phyloP scores from a whole-genome alignment of 306 rosid species.

The Fragaria ananassa region DNA sequence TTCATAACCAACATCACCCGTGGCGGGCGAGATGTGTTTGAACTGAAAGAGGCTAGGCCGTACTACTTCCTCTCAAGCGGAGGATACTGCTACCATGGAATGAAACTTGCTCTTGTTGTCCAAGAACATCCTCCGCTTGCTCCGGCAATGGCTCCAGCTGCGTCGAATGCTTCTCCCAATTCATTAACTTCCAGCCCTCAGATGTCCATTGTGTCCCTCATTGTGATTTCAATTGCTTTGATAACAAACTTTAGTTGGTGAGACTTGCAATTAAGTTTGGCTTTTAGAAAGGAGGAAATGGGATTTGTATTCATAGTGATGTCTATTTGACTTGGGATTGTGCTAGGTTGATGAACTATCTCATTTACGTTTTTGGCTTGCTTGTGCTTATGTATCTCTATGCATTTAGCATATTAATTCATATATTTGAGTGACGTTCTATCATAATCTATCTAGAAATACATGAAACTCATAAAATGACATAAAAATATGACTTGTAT shows the following conservation, averaged over 20 bases:
- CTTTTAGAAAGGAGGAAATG: background rate
- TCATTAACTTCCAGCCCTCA: background rate
- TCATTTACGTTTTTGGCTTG: background rate
- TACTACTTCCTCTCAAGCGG: conserved; percentile 59
- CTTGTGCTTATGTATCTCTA: background rate
- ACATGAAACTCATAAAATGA: no score
- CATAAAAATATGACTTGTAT: no score
- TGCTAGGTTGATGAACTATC: background rate
- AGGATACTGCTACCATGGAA: conserved; percentile 69
- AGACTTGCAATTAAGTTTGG: background rate
- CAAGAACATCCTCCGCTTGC: background rate
- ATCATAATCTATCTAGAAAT: background rate
- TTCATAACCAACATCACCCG: conserved; percentile 58
- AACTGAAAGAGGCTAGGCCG: conserved; percentile 41
- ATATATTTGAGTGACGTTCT: background rate
- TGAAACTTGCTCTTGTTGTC: conserved; percentile 48
- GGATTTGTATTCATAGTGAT: background rate
- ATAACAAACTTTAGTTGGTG: background rate
- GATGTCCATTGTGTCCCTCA: conserved; percentile 16
- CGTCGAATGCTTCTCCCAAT: conserved; percentile 5
- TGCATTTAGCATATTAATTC: background rate
- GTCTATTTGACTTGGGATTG: background rate
- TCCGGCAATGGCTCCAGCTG: conserved; percentile 28
- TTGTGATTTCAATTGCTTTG: conserved; percentile 25
- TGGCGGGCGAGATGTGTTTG: conserved; percentile 73